Evolutionary conservation across 179 eudicot genomes (phyloP).

Genomic region (Camellia oleifera): DNA sequence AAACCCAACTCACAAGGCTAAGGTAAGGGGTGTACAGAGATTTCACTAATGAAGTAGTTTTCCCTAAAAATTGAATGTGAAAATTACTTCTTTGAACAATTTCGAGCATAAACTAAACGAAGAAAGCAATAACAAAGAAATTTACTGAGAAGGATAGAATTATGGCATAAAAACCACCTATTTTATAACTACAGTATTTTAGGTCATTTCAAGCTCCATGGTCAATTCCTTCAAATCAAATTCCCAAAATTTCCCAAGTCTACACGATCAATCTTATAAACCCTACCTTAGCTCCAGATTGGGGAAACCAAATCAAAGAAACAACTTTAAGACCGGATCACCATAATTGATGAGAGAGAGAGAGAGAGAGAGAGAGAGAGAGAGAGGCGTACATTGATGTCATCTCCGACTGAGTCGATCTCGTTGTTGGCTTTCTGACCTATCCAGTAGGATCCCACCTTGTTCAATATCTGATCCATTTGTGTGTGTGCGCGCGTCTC

Average conservation of each 20-base stretch:
- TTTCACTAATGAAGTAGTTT: neutral
- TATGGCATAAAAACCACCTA: neutral
- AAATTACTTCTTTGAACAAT: neutral
- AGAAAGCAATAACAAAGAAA: neutral
- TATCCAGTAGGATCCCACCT: slow-evolving; percentile 90
- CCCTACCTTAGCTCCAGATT: slow-evolving; percentile 4
- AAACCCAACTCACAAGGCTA: neutral
- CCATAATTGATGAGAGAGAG: neutral
- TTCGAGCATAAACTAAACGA: neutral
- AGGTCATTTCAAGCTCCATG: slow-evolving; percentile 11
- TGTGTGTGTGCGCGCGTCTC: neutral
- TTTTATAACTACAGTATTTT: no score
- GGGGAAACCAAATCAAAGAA: neutral
- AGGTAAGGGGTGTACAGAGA: neutral
- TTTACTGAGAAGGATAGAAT: neutral
- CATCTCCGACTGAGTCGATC: slow-evolving; percentile 72
- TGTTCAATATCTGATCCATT: slow-evolving; percentile 80
- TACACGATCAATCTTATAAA: neutral
- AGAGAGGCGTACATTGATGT: slow-evolving; percentile 55
- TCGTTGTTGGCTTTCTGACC: slow-evolving; percentile 81
- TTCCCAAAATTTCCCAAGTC: neutral
- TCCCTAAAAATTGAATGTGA: neutral
- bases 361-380: slow-evolving; percentile 5
- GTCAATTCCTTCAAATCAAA: neutral
- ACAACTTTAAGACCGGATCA: slow-evolving; percentile 2